These are phyloP conservation scores for Brassica juncea DNA, from an alignment of 345 rosid species.

Conservation along the genomic window DNA sequence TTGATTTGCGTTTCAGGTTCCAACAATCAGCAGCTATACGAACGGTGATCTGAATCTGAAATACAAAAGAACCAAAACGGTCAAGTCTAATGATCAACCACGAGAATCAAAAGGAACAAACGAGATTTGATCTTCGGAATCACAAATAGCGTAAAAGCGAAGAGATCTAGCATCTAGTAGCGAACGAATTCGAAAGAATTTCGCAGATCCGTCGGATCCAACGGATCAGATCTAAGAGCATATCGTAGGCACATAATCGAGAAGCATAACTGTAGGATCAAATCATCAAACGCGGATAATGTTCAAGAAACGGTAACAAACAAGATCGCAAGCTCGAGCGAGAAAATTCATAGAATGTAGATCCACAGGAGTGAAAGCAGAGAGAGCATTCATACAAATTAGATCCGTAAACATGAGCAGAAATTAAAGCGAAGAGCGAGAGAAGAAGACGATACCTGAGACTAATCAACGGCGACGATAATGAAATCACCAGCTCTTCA, in stretches of 20 bases:
- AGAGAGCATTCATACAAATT: neutral
- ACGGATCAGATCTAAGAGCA: conserved; percentile 36
- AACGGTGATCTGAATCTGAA: conserved; percentile 28
- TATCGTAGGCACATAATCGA: neutral
- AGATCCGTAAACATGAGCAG: neutral
- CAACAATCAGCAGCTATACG: conserved; percentile 13
- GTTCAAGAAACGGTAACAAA: conserved; percentile 10
- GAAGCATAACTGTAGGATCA: conserved; percentile 1
- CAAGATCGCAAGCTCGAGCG: conserved; percentile 1
- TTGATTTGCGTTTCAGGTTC: conserved; percentile 24
- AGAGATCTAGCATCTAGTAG: conserved; percentile 35
- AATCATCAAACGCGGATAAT: neutral
- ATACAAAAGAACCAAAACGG: conserved; percentile 17
- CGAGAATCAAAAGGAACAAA: neutral
- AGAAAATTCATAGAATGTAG: conserved; percentile 10
- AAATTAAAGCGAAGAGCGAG: neutral
- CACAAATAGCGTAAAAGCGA: conserved; percentile 5
- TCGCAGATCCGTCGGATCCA: conserved; percentile 35
- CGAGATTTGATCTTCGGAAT: conserved; percentile 20
- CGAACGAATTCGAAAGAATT: neutral
- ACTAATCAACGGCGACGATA: conserved; percentile 26
- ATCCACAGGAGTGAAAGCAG: conserved; percentile 20
- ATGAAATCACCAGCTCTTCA: conserved; percentile 25
- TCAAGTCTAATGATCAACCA: neutral
- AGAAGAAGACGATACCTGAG: conserved; percentile 25